Conservation (phyloP, 2,329 filamentous ascomycete genomes). For the Colletotrichum sp. region DNA sequence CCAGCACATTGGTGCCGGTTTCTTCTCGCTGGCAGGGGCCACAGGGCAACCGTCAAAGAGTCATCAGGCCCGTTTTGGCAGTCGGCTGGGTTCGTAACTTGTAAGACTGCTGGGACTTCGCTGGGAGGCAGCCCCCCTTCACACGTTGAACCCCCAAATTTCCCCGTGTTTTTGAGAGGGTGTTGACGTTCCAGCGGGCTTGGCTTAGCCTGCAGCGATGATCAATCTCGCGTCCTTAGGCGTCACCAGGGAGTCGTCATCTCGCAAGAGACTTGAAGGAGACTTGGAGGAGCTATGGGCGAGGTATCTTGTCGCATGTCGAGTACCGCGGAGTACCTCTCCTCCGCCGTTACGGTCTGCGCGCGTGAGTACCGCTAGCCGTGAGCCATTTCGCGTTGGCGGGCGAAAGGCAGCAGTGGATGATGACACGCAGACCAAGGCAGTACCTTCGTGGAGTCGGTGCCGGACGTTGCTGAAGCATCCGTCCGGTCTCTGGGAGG, state of each 20-base stretch:
- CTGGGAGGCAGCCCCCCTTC: not conserved
- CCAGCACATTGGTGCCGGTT: slow-evolving; percentile 18
- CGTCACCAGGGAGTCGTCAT: slow-evolving; percentile 15
- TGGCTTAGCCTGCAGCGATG: slow-evolving; percentile 3
- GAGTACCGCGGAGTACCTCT: not conserved
- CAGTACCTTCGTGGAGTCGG: not conserved
- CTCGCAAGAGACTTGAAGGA: not conserved
- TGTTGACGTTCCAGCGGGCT: not conserved
- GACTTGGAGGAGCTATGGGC: not conserved
- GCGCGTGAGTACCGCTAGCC: not conserved
- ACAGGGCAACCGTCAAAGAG: not conserved
- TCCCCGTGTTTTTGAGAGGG: slow-evolving; percentile 9
- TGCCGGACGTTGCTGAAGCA: not conserved
- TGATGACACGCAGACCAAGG: not conserved
- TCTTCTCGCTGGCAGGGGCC: slow-evolving; percentile 12
- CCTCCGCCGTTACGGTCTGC: not conserved
- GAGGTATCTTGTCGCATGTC: not conserved
- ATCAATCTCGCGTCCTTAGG: slow-evolving; percentile 9
- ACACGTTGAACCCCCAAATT: not conserved
- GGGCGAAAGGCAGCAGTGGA: not conserved
- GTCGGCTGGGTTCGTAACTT: not conserved
- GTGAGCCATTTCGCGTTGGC: not conserved
- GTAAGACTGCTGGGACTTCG: not conserved
- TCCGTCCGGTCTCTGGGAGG: not conserved
- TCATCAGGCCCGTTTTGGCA: slow-evolving; percentile 16